A percentile compares a stretch with the other conserved stretches of the same genome.
Conservation (phyloP, 495 filamentous ascomycete species). For the Aspergillus heteromorphus region DNA sequence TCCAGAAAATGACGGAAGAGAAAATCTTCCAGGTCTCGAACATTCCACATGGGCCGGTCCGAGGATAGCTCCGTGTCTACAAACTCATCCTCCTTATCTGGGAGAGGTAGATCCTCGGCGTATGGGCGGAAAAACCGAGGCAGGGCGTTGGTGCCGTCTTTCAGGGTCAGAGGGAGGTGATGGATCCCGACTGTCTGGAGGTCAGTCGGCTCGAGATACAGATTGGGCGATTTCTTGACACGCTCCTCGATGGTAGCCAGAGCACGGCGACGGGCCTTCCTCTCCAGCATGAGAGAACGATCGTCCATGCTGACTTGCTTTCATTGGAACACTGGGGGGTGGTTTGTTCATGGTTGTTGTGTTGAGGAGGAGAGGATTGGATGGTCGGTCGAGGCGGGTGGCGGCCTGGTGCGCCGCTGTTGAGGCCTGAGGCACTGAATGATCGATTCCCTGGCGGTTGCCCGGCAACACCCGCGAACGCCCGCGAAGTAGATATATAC, state of each 20-base stretch:
- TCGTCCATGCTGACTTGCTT: too few relatives aligned
- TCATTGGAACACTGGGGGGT: too few relatives aligned
- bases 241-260: not conserved
- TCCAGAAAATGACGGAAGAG: not conserved
- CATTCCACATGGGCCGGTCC: not conserved
- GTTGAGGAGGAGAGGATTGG: not conserved
- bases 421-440: not conserved
- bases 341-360: not conserved
- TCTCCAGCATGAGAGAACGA: not conserved
- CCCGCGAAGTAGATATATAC: too few relatives aligned
- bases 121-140: not conserved
- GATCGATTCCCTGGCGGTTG: too few relatives aligned
- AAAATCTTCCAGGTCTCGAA: not conserved
- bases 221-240: not conserved
- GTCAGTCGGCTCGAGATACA: not conserved
- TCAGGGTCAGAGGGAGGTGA: not conserved
- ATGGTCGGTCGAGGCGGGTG: not conserved
- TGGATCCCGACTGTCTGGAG: not conserved
- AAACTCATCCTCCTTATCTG: not conserved
- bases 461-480: not conserved
- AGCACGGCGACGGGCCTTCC: not conserved
- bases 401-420: not conserved
- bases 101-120: not conserved
- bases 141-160: not conserved
- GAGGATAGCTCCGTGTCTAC: not conserved